Evolutionary conservation across 768 basidiomycete genomes (phyloP).

Genomic region (Psilocybe azurescens): DNA sequence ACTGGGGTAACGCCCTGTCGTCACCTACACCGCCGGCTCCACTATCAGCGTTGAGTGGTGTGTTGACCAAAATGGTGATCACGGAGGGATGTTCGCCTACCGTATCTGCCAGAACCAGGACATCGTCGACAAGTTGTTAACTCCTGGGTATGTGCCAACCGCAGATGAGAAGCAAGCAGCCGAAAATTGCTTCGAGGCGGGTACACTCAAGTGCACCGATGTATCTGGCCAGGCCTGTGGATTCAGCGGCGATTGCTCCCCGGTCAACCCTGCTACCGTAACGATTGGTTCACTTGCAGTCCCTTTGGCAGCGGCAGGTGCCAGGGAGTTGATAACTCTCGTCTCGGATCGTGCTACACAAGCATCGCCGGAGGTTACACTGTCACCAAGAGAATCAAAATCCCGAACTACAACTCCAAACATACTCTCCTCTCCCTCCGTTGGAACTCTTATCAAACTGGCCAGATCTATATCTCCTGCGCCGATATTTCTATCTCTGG

Average conservation of each 20-base stretch:
- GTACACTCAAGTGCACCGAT: slow-evolving; percentile 3
- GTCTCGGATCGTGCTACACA: slow-evolving; percentile 10
- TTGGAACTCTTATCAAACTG: slow-evolving; percentile 6
- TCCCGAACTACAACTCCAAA: slow-evolving; percentile 4
- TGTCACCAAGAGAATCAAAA: slow-evolving; percentile 11
- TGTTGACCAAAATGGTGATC: slow-evolving; percentile 12
- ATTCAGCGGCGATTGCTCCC: slow-evolving; percentile 6
- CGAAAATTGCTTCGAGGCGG: slow-evolving; percentile 9
- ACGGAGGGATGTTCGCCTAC: slow-evolving; percentile 11
- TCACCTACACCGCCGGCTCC: slow-evolving; percentile 10
- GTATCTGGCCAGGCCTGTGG: slow-evolving; percentile 3
- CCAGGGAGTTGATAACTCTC: slow-evolving; percentile 8
- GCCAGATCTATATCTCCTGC: slow-evolving; percentile 2
- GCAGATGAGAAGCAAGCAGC: slow-evolving; percentile 5
- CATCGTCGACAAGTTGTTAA: slow-evolving; percentile 6
- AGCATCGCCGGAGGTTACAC: slow-evolving; percentile 9
- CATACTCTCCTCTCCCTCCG: slow-evolving; percentile 9
- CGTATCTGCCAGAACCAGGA: slow-evolving; percentile 14
- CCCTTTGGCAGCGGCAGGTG: slow-evolving; percentile 5
- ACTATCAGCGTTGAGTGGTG: slow-evolving; percentile 7
- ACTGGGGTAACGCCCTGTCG: slow-evolving; percentile 9
- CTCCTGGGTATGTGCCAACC: slow-evolving; percentile 10
- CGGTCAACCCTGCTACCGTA: slow-evolving; percentile 6
- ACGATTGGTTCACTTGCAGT: slow-evolving; percentile 12
- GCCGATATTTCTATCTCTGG: slow-evolving; percentile 4